Conservation (phyloP, 108 stramenopile genomes). For the Skeletonema marinoi region DNA sequence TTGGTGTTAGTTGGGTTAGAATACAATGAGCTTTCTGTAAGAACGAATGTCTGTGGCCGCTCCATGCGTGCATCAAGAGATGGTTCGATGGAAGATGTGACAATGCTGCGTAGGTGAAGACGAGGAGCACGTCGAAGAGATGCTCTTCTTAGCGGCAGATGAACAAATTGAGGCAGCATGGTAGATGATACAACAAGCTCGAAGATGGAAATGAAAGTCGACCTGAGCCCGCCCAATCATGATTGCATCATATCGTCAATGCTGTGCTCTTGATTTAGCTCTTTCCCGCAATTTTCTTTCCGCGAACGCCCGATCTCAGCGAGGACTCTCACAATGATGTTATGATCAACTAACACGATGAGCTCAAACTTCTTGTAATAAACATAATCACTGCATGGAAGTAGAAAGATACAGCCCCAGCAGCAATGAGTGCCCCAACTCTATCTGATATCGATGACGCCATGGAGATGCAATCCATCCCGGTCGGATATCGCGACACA, state of each 20-base stretch:
- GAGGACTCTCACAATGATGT: too few species aligned
- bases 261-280: too few species aligned
- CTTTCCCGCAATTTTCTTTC: too few species aligned
- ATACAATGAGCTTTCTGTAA: slow-evolving; percentile 15
- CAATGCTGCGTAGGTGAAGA: not conserved
- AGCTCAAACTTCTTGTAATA: too few species aligned
- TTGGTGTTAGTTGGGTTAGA: not conserved
- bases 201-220: too few species aligned
- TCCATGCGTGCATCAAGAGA: slow-evolving; percentile 8
- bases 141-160: not conserved
- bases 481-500: not conserved
- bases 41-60: slow-evolving; percentile 5
- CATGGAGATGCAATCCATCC: not conserved
- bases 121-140: not conserved
- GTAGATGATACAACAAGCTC: not conserved
- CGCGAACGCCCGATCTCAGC: too few species aligned
- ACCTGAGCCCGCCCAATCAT: too few species aligned
- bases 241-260: too few species aligned
- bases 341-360: too few species aligned
- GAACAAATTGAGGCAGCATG: not conserved
- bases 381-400: too few species aligned
- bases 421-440: not conserved
- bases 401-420: too few species aligned
- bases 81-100: slow-evolving; percentile 12
- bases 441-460: not conserved